phyloP scores from a whole-genome alignment of 257 asterid species.

The Fraxinus americana region DNA sequence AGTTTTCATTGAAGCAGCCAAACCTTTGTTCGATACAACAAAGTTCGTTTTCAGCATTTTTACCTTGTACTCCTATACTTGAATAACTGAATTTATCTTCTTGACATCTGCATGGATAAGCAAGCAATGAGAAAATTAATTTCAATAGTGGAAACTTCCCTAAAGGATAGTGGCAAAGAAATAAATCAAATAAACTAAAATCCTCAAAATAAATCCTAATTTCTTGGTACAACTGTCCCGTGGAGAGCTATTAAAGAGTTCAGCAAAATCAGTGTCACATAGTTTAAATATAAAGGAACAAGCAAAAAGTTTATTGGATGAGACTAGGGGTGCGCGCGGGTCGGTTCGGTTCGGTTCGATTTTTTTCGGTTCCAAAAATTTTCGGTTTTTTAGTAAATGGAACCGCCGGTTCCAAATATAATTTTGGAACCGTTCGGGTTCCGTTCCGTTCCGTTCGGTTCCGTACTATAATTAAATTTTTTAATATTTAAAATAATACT shows the following conservation, averaged over 20 bases:
- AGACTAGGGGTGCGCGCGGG: too few species aligned
- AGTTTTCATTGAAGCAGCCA: constrained; percentile 10
- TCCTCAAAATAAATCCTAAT: neutral
- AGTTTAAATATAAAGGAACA: neutral
- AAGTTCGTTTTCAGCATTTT: constrained; percentile 18
- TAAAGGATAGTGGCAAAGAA: neutral
- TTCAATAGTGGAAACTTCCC: neutral
- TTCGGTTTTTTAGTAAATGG: too few species aligned
- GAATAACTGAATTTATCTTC: constrained; percentile 37
- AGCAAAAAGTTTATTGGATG: neutral
- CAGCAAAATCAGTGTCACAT: neutral
- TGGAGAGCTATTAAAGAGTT: neutral
- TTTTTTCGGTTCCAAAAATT: too few species aligned
- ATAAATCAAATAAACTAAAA: too few species aligned
- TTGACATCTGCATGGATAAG: constrained; percentile 40
- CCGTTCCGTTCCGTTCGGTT: too few species aligned
- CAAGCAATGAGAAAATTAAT: constrained; percentile 13
- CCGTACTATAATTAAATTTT: too few species aligned
- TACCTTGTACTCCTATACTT: constrained; percentile 18
- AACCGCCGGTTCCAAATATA: too few species aligned
- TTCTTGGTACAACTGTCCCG: neutral
- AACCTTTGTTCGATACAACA: constrained; percentile 6
- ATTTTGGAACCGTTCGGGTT: too few species aligned
- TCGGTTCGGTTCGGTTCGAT: too few species aligned
- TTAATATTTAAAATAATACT: too few species aligned